phyloP scores from a whole-genome alignment of 192 early-diverging fungal species.

The Coemansia sp. region DNA sequence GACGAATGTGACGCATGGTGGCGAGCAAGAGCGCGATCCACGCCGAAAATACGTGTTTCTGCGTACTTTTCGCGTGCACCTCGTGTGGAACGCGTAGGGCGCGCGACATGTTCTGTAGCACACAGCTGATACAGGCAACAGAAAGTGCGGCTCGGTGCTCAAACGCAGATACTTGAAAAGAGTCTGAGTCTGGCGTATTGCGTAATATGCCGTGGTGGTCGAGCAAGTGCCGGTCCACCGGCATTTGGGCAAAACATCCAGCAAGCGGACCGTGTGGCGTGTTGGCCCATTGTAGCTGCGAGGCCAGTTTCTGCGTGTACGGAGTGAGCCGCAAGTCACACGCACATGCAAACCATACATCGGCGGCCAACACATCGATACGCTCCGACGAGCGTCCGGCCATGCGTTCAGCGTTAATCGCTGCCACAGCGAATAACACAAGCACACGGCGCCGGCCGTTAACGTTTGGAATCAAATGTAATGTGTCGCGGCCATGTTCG shows the following conservation, averaged over 20 bases:
- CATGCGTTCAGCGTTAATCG: constrained; percentile 10
- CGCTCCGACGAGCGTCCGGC: constrained; percentile 13
- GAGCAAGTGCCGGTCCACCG: constrained; percentile 17
- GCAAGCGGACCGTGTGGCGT: background rate
- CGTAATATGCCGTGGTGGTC: background rate
- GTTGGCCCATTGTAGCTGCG: constrained; percentile 32
- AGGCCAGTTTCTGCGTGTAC: constrained; percentile 29
- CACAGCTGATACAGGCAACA: constrained; percentile 20
- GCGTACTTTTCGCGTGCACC: background rate
- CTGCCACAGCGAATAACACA: constrained; percentile 21
- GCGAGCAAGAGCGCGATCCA: constrained; percentile 30
- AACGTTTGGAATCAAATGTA: constrained; percentile 32
- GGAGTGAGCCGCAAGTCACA: constrained; percentile 30
- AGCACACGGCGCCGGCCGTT: constrained; percentile 35
- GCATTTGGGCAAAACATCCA: constrained; percentile 25
- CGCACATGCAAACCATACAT: constrained; percentile 43
- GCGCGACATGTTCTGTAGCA: constrained; percentile 17
- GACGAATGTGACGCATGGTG: constrained; percentile 17
- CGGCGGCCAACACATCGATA: constrained; percentile 16
- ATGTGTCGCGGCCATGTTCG: constrained; percentile 46
- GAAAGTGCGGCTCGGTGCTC: constrained; percentile 23
- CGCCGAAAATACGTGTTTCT: constrained; percentile 17
- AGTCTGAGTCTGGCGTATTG: too few species aligned
- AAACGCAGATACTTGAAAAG: background rate
- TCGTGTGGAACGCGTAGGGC: background rate